These are phyloP conservation scores for Arthrobotrys sinensis DNA, from an alignment of 2,329 filamentous ascomycete genomes.

Conservation along the genomic window DNA sequence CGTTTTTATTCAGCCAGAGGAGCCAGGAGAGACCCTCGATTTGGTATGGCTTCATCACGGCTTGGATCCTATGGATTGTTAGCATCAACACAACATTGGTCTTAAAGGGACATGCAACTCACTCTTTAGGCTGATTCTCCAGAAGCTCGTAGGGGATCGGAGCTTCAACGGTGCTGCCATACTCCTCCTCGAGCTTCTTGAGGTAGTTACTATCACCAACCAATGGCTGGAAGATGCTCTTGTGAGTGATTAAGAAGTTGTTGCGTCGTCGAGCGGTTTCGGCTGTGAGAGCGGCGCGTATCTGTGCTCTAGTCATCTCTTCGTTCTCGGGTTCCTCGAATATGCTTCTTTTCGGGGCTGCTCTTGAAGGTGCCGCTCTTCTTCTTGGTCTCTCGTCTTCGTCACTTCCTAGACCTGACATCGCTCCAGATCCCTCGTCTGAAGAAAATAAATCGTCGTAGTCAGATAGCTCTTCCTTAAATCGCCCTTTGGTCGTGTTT, in stretches of 20 bases:
- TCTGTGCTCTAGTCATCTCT: conserved; percentile 52
- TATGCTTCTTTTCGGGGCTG: conserved; percentile 42
- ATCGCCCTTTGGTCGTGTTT: conserved; percentile 46
- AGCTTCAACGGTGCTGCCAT: conserved; percentile 22
- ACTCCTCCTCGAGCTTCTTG: conserved; percentile 49
- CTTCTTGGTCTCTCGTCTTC: conserved; percentile 50
- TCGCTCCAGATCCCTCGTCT: conserved; percentile 47
- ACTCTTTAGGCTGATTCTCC: conserved; percentile 68
- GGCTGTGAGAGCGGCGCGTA: conserved; percentile 53
- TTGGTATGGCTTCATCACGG: conserved; percentile 76
- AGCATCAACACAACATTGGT: conserved; percentile 9
- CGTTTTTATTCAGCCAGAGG: conserved; percentile 82
- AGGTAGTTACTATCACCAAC: conserved; percentile 58
- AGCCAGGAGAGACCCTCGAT: conserved; percentile 97
- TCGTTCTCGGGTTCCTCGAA: conserved; percentile 59
- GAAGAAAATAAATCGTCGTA: conserved; percentile 56
- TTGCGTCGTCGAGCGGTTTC: conserved; percentile 50
- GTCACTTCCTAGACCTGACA: conserved; percentile 52
- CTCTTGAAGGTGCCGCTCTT: conserved; percentile 18
- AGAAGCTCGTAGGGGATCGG: conserved; percentile 68
- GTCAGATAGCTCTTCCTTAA: conserved; percentile 54
- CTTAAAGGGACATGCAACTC: conserved; percentile 43
- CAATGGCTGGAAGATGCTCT: conserved; percentile 52
- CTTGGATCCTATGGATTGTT: conserved; percentile 31
- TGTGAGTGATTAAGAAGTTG: conserved; percentile 57